These are phyloP conservation scores for Albifimbria verrucaria DNA, from an alignment of 2,329 filamentous ascomycete species.

Conservation along the genomic window DNA sequence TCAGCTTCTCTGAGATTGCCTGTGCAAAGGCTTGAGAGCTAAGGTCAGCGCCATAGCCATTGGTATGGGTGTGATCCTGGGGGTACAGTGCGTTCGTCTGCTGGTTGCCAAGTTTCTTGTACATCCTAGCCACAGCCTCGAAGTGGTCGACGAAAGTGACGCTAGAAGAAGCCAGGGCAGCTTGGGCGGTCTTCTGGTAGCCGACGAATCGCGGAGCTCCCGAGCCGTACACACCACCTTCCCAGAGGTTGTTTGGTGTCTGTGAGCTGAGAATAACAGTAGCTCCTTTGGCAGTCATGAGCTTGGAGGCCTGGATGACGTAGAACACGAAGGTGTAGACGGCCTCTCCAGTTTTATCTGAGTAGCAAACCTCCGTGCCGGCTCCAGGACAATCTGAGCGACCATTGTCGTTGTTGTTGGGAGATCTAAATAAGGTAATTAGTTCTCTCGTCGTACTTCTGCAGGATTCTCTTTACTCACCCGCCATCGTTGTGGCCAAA, in stretches of 20 bases:
- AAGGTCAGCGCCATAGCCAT: constrained; percentile 49
- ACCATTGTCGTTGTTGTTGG: constrained; percentile 54
- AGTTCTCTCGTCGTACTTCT: too few species aligned
- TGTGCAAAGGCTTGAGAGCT: constrained; percentile 52
- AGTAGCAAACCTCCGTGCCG: constrained; percentile 49
- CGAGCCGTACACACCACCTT: constrained; percentile 49
- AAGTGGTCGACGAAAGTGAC: constrained; percentile 59
- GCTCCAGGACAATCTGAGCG: constrained; percentile 56
- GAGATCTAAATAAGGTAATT: too few species aligned
- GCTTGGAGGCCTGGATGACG: constrained; percentile 52
- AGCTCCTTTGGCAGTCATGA: constrained; percentile 54
- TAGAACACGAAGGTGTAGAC: constrained; percentile 61
- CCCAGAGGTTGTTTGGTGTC: constrained; percentile 58
- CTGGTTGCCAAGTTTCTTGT: constrained; percentile 43
- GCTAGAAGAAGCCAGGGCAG: constrained; percentile 31
- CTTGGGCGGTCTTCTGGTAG: constrained; percentile 43
- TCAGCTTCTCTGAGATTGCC: constrained; percentile 24
- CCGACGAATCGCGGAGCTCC: constrained; percentile 50
- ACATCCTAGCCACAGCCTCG: constrained; percentile 52
- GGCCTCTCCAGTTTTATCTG: constrained; percentile 34
- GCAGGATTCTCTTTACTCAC: too few species aligned
- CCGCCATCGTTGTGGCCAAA: constrained; percentile 73
- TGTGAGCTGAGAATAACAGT: constrained; percentile 56
- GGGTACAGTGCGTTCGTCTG: constrained; percentile 53
- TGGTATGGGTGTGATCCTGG: constrained; percentile 62